phyloP scores from a whole-genome alignment of 2,329 filamentous ascomycete genomes.

The Exophiala dermatitidis region DNA sequence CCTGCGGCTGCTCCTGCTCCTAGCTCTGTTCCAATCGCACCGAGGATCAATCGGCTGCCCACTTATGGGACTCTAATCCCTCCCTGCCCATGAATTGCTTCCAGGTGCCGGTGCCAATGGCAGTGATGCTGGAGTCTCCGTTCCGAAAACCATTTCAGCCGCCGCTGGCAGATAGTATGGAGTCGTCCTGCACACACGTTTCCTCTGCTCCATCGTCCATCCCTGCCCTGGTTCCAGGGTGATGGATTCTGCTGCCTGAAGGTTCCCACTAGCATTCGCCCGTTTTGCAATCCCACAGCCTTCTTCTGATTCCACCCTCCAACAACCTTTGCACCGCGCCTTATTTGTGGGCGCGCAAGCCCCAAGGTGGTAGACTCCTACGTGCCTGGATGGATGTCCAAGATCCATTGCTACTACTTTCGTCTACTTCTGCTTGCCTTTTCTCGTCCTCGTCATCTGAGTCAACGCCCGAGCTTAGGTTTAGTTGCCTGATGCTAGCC shows the following conservation, averaged over 20 bases:
- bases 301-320: conserved; percentile 1
- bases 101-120: no score
- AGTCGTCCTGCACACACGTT: no score
- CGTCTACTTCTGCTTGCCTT: background rate
- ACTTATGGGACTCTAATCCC: background rate
- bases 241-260: conserved; percentile 1
- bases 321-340: background rate
- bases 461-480: conserved; percentile 16
- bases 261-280: background rate
- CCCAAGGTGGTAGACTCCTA: background rate
- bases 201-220: background rate
- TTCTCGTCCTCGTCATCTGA: conserved; percentile 15
- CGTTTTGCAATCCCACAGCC: conserved; percentile 2
- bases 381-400: background rate
- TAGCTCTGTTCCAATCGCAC: no score
- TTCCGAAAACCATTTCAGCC: no score
- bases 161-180: no score
- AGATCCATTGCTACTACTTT: background rate
- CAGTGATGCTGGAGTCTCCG: no score
- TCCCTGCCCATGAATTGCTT: background rate
- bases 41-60: background rate
- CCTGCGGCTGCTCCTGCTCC: background rate
- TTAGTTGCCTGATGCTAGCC: conserved; percentile 21
- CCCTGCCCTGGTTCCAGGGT: background rate
- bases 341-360: background rate